Evolutionary conservation across 2,329 filamentous ascomycete genomes (phyloP).

Genomic region (Colletotrichum noveboracense): DNA sequence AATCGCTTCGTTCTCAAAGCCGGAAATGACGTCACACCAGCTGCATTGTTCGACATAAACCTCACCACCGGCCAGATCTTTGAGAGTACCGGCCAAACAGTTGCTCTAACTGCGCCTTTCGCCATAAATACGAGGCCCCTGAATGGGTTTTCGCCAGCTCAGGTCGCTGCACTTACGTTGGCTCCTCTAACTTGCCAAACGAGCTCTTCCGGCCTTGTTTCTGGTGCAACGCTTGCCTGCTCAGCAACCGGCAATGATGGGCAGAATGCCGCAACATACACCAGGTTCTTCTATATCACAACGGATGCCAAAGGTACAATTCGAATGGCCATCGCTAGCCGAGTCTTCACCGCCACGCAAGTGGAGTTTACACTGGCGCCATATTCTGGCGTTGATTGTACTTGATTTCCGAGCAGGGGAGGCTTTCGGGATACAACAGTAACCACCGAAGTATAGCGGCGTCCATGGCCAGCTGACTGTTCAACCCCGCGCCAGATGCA

Average conservation of each 20-base stretch:
- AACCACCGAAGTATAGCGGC: not conserved
- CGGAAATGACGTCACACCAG: not conserved
- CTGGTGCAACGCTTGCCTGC: not conserved
- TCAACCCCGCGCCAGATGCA: no score
- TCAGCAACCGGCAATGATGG: not conserved
- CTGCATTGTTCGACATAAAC: not conserved
- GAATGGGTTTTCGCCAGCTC: not conserved
- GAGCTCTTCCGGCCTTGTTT: not conserved
- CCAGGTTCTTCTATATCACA: not conserved
- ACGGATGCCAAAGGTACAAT: not conserved
- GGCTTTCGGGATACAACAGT: not conserved
- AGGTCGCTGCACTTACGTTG: not conserved
- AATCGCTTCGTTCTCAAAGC: not conserved
- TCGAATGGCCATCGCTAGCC: not conserved
- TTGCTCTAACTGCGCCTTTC: not conserved
- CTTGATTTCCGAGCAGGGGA: accelerated
- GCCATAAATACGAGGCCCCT: not conserved
- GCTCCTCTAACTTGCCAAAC: not conserved
- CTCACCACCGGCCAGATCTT: not conserved
- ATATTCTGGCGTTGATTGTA: not conserved
- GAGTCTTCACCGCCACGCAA: not conserved
- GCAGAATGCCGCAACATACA: not conserved
- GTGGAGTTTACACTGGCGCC: not conserved
- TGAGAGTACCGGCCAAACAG: not conserved
- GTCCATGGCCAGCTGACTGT: no score